Evolutionary conservation across 2,329 filamentous ascomycete genomes (phyloP), one percentile per base, ranked within the genome.

Genomic region (Teratosphaeriaceae sp.): DNA sequence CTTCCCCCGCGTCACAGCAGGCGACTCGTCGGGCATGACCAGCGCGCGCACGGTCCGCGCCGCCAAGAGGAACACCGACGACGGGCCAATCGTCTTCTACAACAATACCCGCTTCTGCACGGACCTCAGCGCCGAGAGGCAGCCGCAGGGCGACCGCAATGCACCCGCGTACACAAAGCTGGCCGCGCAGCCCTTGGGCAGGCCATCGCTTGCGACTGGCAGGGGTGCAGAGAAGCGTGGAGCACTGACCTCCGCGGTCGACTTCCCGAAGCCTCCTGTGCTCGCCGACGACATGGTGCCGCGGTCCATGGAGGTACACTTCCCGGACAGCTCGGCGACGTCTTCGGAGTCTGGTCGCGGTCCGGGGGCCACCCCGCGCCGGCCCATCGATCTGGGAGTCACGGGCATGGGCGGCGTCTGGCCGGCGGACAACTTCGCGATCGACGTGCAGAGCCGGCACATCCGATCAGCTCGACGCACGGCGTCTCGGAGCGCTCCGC

Each of bases 31-130:
- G 1, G 65, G 62, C 0, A 62, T 71, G 52, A 63, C 62, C 3
- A 55, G 77, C 68, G 50, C 76, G 59, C 50, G 70, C 58, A 36
- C n/a, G n/a, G n/a, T 73, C 64, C 44, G 66, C 57, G 61, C 72
- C 57, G 55, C 71, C 16, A 66, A 67, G 50, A 78, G 75, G 60
- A 74, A 75, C 20, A 74, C 71, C 0, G 73, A 79, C 11, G 79
- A 85, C 45, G 87, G 86, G 7, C 80, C 84, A 1, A 84, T 94
- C 51, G 88, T 90, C 15, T 94, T 89, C 58, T 94, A 90, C 60
- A 86, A 76, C 47, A 85, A 84, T 20, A 83, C 84, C 1, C 78
- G 78, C 0, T 94, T 92, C 60, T 92, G 81, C 60, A 88, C 82
- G 1, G 88, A 94, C 60, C 65, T 92, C 3, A 85, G 82, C 13